Evolutionary conservation across 768 basidiomycete genomes (phyloP).

Genomic region (Leccinum disarticulatum): DNA sequence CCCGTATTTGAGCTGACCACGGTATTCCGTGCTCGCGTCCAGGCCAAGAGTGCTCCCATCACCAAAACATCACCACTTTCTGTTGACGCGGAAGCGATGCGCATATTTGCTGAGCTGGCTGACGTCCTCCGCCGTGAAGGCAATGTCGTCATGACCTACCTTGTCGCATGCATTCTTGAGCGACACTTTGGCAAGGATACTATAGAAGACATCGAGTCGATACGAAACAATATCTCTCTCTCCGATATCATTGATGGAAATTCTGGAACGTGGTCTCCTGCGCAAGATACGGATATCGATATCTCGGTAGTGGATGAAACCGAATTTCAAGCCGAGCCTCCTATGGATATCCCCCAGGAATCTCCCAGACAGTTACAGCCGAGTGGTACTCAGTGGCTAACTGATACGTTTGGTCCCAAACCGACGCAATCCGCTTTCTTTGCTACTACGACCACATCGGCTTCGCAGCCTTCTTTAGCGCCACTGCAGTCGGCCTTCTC

Average conservation of each 20-base stretch:
- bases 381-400: slow-evolving; percentile 34
- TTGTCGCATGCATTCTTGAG: slow-evolving; percentile 88
- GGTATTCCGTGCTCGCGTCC: slow-evolving; percentile 76
- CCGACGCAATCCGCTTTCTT: slow-evolving; percentile 29
- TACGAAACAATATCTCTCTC: slow-evolving; percentile 55
- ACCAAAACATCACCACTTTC: slow-evolving; percentile 61
- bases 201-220: slow-evolving; percentile 69
- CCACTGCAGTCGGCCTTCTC: slow-evolving; percentile 35
- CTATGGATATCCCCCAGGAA: background rate
- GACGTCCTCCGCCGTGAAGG: slow-evolving; percentile 63
- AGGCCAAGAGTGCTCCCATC: slow-evolving; percentile 74
- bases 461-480: slow-evolving; percentile 15
- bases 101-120: slow-evolving; percentile 61
- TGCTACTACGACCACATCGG: slow-evolving; percentile 8
- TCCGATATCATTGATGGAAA: slow-evolving; percentile 72
- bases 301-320: slow-evolving; percentile 22
- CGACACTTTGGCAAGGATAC: slow-evolving; percentile 81
- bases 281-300: slow-evolving; percentile 27
- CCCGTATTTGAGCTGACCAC: slow-evolving; percentile 84
- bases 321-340: slow-evolving; percentile 16
- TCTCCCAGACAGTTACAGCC: slow-evolving; percentile 22
- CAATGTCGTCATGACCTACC: slow-evolving; percentile 71
- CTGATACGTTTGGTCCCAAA: slow-evolving; percentile 30
- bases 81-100: slow-evolving; percentile 67
- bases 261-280: slow-evolving; percentile 29